A percentile compares a stretch with the other conserved stretches of the same genome.
Evolutionary conservation across 345 rosid genomes (phyloP).

Genomic region (Populus euphratica): DNA sequence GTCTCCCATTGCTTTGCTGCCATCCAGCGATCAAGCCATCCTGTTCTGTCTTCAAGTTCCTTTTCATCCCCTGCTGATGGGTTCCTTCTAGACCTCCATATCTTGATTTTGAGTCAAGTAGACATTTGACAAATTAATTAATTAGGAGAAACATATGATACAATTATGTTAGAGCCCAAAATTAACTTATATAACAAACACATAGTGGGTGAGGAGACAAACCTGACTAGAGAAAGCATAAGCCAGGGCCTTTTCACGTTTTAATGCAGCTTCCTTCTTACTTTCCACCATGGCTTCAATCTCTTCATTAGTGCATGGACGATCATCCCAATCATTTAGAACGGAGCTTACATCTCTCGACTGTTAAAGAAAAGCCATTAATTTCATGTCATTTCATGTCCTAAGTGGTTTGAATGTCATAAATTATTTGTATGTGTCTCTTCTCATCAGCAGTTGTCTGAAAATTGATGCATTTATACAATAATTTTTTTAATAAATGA

Average conservation of each 20-base stretch:
- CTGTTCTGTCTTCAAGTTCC: slow-evolving; percentile 50
- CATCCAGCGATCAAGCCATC: slow-evolving; percentile 88
- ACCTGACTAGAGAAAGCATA: slow-evolving; percentile 59
- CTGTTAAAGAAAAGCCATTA: not conserved
- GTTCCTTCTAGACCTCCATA: slow-evolving; percentile 52
- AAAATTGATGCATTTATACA: not conserved
- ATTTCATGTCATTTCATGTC: not conserved
- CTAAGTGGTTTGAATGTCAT: too few relatives aligned
- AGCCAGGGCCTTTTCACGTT: slow-evolving; percentile 25
- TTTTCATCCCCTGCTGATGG: slow-evolving; percentile 55
- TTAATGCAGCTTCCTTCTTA: slow-evolving; percentile 23
- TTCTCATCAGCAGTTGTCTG: not conserved
- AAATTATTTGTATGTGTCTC: not conserved
- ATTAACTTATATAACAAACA: not conserved
- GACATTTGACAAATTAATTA: not conserved
- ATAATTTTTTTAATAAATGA: not conserved
- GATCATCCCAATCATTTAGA: slow-evolving; percentile 28
- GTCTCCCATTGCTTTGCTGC: slow-evolving; percentile 68
- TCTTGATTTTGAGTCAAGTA: slow-evolving; percentile 28
- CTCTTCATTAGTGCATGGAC: slow-evolving; percentile 36
- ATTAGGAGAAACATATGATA: not conserved
- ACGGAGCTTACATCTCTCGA: slow-evolving; percentile 19
- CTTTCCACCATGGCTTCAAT: slow-evolving; percentile 32
- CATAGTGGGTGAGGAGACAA: not conserved
- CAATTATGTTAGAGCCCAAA: not conserved